A percentile compares a stretch with the other conserved stretches of the same genome.
These are phyloP conservation scores for Neofusicoccum cordaticola DNA, from an alignment of 2,329 filamentous ascomycete genomes.

Conservation along the genomic window DNA sequence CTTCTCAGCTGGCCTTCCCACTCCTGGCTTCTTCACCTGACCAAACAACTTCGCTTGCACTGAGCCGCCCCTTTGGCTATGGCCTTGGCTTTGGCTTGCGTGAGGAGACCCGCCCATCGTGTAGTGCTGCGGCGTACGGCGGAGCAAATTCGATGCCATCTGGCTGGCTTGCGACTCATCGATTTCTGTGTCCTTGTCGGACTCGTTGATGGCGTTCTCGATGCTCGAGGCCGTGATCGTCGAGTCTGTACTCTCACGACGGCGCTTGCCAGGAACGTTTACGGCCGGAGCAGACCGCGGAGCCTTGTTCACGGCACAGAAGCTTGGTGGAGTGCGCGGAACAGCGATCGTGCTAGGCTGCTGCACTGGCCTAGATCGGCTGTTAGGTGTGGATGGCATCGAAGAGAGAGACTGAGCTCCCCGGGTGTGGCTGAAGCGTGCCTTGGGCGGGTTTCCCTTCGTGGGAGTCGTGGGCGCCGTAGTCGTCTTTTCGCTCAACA, in stretches of 20 bases:
- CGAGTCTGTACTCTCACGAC: conserved; percentile 69
- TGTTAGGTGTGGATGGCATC: conserved; percentile 71
- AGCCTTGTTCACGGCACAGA: conserved; percentile 45
- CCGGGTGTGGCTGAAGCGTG: conserved; percentile 63
- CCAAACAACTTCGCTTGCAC: conserved; percentile 65
- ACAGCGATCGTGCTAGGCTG: conserved; percentile 55
- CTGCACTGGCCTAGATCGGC: conserved; percentile 55
- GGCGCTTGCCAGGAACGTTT: conserved; percentile 32
- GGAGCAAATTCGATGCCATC: conserved; percentile 71
- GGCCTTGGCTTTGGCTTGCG: conserved; percentile 32
- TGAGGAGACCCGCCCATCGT: conserved; percentile 33
- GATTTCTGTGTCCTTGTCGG: conserved; percentile 61
- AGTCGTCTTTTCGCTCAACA: conserved; percentile 72
- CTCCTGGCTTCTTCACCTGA: conserved; percentile 56
- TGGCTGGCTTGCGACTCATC: conserved; percentile 75
- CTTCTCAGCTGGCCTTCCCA: conserved; percentile 29
- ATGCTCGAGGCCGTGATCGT: conserved; percentile 42
- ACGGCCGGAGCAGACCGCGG: conserved; percentile 42
- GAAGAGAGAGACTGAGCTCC: conserved; percentile 83
- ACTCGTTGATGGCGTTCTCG: conserved; percentile 54
- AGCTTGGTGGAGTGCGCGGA: conserved; percentile 44
- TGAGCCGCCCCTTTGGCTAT: conserved; percentile 33
- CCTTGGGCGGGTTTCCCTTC: conserved; percentile 48
- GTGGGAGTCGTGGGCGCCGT: conserved; percentile 72
- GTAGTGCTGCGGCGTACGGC: conserved; percentile 51